Conservation (phyloP, 768 basidiomycete species). For the Leccinum disarticulatum region DNA sequence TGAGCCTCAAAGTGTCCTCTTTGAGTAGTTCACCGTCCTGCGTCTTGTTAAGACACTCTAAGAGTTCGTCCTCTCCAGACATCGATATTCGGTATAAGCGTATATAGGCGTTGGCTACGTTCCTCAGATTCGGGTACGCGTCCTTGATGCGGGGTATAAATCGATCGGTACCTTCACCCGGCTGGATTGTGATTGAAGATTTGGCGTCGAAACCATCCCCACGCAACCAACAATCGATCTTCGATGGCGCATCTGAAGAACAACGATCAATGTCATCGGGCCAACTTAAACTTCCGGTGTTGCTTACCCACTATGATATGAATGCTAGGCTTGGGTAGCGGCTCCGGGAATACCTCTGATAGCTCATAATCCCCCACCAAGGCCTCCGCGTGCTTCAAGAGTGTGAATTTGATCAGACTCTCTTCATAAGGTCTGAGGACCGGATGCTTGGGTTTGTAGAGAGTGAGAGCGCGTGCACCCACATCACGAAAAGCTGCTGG, state of each 20-base stretch:
- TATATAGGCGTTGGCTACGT: no score
- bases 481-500: no score
- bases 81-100: no score
- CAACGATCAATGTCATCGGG: neutral
- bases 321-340: neutral
- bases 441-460: neutral
- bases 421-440: neutral
- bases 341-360: neutral
- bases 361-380: neutral
- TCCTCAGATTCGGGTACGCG: neutral
- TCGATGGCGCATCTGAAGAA: neutral
- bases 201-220: neutral
- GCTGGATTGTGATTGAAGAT: neutral
- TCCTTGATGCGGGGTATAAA: neutral
- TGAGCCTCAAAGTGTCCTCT: no score
- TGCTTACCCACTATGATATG: neutral
- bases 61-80: no score
- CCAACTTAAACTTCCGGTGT: neutral
- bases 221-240: neutral
- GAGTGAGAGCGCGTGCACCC: no score
- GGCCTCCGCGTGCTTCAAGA: neutral
- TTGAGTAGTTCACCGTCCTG: no score
- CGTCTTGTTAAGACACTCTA: no score
- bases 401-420: neutral
- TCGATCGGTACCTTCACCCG: neutral